phyloP scores from a whole-genome alignment of 1,284 basidiomycete species.

The Phellinidium pouzarii region DNA sequence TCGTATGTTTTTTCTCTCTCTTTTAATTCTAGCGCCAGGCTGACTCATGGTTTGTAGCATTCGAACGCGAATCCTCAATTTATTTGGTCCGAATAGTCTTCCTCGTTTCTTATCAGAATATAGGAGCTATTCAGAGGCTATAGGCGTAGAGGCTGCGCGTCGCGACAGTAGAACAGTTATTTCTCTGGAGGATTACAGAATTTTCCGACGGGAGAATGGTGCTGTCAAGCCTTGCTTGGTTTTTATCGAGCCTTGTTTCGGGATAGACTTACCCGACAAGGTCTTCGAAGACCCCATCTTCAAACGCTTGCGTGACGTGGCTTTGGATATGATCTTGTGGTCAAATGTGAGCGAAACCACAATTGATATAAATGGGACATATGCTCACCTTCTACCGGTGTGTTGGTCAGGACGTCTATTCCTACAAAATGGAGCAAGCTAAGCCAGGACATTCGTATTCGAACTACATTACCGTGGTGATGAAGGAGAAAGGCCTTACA shows the following conservation, averaged over 20 bases:
- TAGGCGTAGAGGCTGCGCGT: background rate
- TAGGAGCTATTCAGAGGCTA: background rate
- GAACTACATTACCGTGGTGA: constrained; percentile 61
- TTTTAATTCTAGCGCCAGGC: background rate
- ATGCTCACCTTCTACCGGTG: background rate
- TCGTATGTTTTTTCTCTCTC: constrained; percentile 1
- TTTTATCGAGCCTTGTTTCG: constrained; percentile 12
- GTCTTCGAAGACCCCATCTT: constrained; percentile 15
- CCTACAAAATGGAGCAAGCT: constrained; percentile 66
- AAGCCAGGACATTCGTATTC: constrained; percentile 45
- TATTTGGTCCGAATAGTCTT: background rate
- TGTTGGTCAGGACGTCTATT: constrained; percentile 52
- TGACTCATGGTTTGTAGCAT: background rate
- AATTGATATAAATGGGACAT: background rate
- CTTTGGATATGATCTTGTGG: background rate
- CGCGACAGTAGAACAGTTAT: background rate
- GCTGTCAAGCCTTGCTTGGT: constrained; percentile 14
- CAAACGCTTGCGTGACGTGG: background rate
- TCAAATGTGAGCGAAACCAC: background rate
- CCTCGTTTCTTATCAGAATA: constrained; percentile 7
- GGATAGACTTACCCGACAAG: constrained; percentile 16
- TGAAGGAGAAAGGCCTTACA: constrained; percentile 42
- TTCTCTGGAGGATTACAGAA: constrained; percentile 28
- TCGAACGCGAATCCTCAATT: background rate
- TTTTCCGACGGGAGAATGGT: constrained; percentile 12